These are phyloP conservation scores for Monosporascus sp. DNA, from an alignment of 2,329 filamentous ascomycete species.

Conservation along the genomic window DNA sequence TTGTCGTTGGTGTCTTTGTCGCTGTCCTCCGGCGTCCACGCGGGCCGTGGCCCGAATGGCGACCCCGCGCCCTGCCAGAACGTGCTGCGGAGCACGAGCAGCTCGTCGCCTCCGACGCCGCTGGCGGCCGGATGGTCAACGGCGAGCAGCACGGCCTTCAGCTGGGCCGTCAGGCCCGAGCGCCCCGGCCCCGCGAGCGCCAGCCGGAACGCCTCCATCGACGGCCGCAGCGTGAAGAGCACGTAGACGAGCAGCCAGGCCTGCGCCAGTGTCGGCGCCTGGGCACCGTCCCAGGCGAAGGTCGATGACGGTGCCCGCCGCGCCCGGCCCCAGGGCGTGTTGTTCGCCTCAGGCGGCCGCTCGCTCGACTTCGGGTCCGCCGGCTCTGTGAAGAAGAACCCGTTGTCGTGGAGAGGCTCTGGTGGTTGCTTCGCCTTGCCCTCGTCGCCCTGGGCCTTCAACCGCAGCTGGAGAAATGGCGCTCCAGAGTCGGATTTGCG, in stretches of 20 bases:
- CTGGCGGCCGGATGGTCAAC: slow-evolving; percentile 39
- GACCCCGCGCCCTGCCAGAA: slow-evolving; percentile 70
- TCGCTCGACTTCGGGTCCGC: slow-evolving; percentile 44
- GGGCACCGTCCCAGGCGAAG: slow-evolving; percentile 37
- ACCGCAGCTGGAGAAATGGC: slow-evolving; percentile 33
- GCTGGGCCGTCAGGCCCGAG: slow-evolving; percentile 28
- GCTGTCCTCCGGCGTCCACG: slow-evolving; percentile 50
- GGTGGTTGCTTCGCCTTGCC: slow-evolving; percentile 23
- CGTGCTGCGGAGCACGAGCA: slow-evolving; percentile 44
- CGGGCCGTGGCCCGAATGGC: slow-evolving; percentile 58
- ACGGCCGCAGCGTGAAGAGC: slow-evolving; percentile 45
- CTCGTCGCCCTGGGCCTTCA: slow-evolving; percentile 25
- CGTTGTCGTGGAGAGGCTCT: slow-evolving; percentile 29
- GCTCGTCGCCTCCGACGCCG: slow-evolving; percentile 25
- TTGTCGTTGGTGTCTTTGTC: not conserved
- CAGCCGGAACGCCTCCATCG: slow-evolving; percentile 44
- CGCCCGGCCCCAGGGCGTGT: slow-evolving; percentile 53
- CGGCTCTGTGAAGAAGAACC: slow-evolving; percentile 41
- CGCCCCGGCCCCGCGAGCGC: slow-evolving; percentile 35
- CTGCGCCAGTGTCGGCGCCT: slow-evolving; percentile 42
- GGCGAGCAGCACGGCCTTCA: slow-evolving; percentile 43
- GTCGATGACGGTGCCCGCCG: slow-evolving; percentile 44
- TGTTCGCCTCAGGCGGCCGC: slow-evolving; percentile 45
- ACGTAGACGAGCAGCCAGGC: slow-evolving; percentile 49
- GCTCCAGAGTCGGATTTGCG: slow-evolving; percentile 18